These are phyloP conservation scores for Blastobotrys americana DNA, from an alignment of 805 yeast species.

Conservation along the genomic window DNA sequence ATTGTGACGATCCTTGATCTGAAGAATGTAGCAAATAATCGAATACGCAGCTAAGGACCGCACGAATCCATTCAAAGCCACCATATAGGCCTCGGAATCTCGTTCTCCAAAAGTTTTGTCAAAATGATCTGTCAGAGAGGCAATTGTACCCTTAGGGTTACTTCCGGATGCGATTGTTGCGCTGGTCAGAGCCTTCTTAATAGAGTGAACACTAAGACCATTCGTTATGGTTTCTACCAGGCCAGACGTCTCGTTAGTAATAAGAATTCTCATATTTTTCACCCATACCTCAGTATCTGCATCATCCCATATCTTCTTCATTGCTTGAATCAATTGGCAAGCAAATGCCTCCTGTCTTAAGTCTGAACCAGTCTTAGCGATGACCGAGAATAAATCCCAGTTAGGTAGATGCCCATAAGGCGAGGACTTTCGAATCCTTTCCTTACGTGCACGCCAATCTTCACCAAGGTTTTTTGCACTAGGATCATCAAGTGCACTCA, in stretches of 20 bases:
- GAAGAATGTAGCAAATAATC: conserved; percentile 80
- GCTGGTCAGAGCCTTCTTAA: conserved; percentile 84
- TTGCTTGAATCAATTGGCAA: conserved; percentile 82
- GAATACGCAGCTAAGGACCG: conserved; percentile 89
- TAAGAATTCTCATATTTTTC: conserved; percentile 82
- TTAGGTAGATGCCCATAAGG: conserved; percentile 78
- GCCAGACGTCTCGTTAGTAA: conserved; percentile 87
- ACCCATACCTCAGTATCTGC: conserved; percentile 78
- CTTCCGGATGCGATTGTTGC: conserved; percentile 59
- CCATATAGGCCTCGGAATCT: conserved; percentile 45
- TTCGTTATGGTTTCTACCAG: conserved; percentile 93
- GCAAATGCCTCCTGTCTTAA: conserved; percentile 97
- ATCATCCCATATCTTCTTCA: conserved; percentile 75
- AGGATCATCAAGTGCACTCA: conserved; percentile 34
- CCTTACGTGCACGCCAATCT: conserved; percentile 82
- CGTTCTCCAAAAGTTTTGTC: conserved; percentile 61
- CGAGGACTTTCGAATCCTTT: conserved; percentile 69
- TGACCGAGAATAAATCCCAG: conserved; percentile 94
- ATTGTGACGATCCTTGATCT: conserved; percentile 95
- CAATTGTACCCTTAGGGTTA: conserved; percentile 62
- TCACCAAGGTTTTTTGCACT: conserved; percentile 68
- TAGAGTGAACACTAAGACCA: conserved; percentile 88
- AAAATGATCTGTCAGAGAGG: conserved; percentile 74
- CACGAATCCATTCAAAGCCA: conserved; percentile 82
- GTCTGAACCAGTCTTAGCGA: conserved; percentile 94